Percentiles rank a stretch among this genome's conserved stretches.
Evolutionary conservation across 305 asterid species (phyloP).

Genomic region (Andrographis paniculata): DNA sequence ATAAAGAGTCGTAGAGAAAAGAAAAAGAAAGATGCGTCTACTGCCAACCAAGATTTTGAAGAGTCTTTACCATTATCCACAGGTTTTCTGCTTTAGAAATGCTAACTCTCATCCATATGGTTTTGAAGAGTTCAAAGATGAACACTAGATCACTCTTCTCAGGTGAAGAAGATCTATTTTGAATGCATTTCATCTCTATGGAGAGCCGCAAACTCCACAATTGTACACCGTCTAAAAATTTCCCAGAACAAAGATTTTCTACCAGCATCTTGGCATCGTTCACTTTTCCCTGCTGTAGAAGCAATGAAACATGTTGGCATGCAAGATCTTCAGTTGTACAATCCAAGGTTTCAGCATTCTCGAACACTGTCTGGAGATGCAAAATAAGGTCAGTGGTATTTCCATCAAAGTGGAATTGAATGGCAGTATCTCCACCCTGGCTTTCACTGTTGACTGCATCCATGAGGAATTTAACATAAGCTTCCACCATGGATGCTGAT

Average conservation of each 20-base stretch:
- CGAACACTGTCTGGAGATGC: slow-evolving; percentile 51
- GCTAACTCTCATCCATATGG: slow-evolving; percentile 39
- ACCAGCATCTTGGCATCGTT: slow-evolving; percentile 50
- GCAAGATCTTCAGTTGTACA: slow-evolving; percentile 74
- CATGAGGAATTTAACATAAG: slow-evolving; percentile 60
- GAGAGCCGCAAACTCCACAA: slow-evolving; percentile 68
- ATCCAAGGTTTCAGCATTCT: slow-evolving; percentile 53
- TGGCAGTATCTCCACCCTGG: slow-evolving; percentile 24
- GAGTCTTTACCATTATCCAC: slow-evolving; percentile 76
- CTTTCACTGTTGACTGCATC: slow-evolving; percentile 31
- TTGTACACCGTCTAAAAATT: slow-evolving; percentile 40
- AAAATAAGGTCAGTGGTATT: slow-evolving; percentile 36
- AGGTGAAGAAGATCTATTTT: slow-evolving; percentile 26
- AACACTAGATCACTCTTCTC: slow-evolving; percentile 37
- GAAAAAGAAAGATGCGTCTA: not conserved
- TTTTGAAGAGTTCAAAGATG: slow-evolving; percentile 43
- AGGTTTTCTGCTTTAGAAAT: slow-evolving; percentile 58
- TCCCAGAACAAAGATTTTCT: slow-evolving; percentile 54
- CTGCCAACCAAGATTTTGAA: not conserved
- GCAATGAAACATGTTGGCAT: slow-evolving; percentile 55
- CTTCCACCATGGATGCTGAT: slow-evolving; percentile 45
- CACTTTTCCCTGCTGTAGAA: slow-evolving; percentile 46
- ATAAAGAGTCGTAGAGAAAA: not conserved
- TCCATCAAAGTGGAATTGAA: slow-evolving; percentile 22
- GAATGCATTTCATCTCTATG: slow-evolving; percentile 38